Evolutionary conservation across 176 grass and related monocot genomes (phyloP).

Genomic region (Bonia amplexicaulis): DNA sequence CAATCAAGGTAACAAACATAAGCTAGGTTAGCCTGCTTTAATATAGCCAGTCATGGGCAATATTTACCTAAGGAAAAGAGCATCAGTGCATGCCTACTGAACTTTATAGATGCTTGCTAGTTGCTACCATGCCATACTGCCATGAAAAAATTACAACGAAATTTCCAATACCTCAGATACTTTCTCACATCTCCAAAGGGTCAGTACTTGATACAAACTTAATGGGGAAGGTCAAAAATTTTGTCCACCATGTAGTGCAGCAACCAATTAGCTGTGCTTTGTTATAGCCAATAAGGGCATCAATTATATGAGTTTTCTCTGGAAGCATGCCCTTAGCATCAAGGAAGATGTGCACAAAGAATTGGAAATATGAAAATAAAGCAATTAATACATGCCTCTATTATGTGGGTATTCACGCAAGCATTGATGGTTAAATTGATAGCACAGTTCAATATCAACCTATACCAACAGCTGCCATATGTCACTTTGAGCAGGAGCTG

Average conservation of each 20-base stretch:
- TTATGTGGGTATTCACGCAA: not conserved
- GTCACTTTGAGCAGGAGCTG: not conserved
- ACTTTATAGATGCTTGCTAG: not conserved
- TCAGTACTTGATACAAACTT: not conserved
- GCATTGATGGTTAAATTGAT: not conserved
- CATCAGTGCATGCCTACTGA: not conserved
- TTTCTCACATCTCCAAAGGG: slow-evolving; percentile 4
- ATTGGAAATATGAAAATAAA: not conserved
- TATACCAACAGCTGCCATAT: not conserved
- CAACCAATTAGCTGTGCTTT: not conserved
- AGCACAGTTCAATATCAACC: not conserved
- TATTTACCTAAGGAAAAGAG: not conserved
- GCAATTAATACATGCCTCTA: not conserved
- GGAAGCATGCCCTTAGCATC: not conserved
- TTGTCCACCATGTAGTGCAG: not conserved
- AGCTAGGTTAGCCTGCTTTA: not conserved
- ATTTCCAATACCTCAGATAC: not conserved
- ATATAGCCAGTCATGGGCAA: not conserved
- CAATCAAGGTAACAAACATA: not conserved
- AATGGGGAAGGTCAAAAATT: not conserved
- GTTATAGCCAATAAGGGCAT: not conserved
- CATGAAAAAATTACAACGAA: not conserved
- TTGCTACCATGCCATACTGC: not conserved
- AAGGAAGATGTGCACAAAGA: not conserved
- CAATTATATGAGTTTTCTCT: not conserved